phyloP scores from a whole-genome alignment of 192 early-diverging fungal genomes.

The Coemansia sp. region DNA sequence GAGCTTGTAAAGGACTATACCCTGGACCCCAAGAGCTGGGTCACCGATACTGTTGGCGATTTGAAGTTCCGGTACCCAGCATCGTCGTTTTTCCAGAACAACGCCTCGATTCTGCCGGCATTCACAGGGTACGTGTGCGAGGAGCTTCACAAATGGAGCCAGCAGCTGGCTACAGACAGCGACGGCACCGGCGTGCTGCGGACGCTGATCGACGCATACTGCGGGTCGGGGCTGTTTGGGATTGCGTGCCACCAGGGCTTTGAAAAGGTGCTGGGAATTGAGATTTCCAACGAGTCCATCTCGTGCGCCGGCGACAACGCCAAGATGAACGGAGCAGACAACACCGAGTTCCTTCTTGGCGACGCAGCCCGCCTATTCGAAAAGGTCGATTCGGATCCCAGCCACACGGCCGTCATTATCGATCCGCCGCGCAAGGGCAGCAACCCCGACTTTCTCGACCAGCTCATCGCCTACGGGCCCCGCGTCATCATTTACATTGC shows the following conservation, averaged over 20 bases:
- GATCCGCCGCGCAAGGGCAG: constrained; percentile 72
- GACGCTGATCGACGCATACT: constrained; percentile 69
- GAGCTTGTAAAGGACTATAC: constrained; percentile 52
- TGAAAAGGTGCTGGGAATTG: constrained; percentile 65
- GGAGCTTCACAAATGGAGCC: constrained; percentile 52
- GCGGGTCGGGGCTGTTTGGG: constrained; percentile 71
- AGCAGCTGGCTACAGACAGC: constrained; percentile 1
- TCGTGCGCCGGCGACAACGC: constrained; percentile 65
- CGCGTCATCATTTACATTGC: constrained; percentile 69
- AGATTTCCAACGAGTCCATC: constrained; percentile 62
- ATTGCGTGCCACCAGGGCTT: constrained; percentile 61
- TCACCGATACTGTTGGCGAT: constrained; percentile 57
- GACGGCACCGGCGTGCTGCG: constrained; percentile 31
- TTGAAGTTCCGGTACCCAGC: constrained; percentile 62
- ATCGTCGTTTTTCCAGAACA: constrained; percentile 70
- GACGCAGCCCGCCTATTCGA: constrained; percentile 62
- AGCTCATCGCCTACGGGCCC: constrained; percentile 65
- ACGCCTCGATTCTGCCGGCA: constrained; percentile 62
- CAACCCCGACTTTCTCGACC: constrained; percentile 61
- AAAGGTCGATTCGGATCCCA: constrained; percentile 50
- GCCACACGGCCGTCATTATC: constrained; percentile 64
- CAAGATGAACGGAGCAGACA: constrained; percentile 53
- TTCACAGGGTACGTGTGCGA: constrained; percentile 62
- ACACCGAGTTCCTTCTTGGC: constrained; percentile 59
- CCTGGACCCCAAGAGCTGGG: constrained; percentile 55